Conservation (phyloP, 2,329 filamentous ascomycete species). For the Plectosphaerella sp. region DNA sequence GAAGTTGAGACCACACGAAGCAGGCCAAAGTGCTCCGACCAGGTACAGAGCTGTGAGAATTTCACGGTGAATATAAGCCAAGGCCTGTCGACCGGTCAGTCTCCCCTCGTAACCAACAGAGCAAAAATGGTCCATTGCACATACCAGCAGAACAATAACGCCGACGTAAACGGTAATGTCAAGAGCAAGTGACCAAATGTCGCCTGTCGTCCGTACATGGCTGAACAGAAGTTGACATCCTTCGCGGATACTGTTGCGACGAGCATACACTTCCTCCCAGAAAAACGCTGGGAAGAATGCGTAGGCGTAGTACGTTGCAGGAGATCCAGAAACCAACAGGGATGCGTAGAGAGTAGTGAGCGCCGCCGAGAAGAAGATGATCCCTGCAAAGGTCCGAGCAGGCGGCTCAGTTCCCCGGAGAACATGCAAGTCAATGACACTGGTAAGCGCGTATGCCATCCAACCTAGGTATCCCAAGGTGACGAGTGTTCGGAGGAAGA, state of each 20-base stretch:
- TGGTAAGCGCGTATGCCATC: slow-evolving; percentile 89
- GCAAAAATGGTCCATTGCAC: slow-evolving; percentile 16
- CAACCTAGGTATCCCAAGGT: slow-evolving; percentile 90
- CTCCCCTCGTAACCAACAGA: no score
- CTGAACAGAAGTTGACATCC: slow-evolving; percentile 67
- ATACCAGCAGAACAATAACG: slow-evolving; percentile 73
- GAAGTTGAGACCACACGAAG: slow-evolving; percentile 69
- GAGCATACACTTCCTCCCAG: slow-evolving; percentile 91
- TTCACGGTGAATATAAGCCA: slow-evolving; percentile 88
- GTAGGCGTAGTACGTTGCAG: slow-evolving; percentile 83
- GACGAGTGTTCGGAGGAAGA: slow-evolving; percentile 85
- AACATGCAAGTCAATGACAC: slow-evolving; percentile 83
- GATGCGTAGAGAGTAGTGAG: slow-evolving; percentile 74
- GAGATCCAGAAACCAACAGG: slow-evolving; percentile 74
- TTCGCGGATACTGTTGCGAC: slow-evolving; percentile 62
- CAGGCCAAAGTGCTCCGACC: slow-evolving; percentile 73
- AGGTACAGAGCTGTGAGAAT: slow-evolving; percentile 80
- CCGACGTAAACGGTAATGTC: slow-evolving; percentile 66
- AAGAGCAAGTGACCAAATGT: slow-evolving; percentile 54
- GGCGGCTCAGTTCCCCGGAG: slow-evolving; percentile 65
- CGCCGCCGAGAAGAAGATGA: slow-evolving; percentile 67
- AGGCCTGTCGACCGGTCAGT: slow-evolving; percentile 52
- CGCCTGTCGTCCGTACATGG: slow-evolving; percentile 58
- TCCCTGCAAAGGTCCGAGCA: slow-evolving; percentile 55
- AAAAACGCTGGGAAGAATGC: slow-evolving; percentile 89